A percentile compares a stretch with the other conserved stretches of the same genome.
Conservation (phyloP, 768 basidiomycete species). For the Cystofilobasidium ferigula region DNA sequence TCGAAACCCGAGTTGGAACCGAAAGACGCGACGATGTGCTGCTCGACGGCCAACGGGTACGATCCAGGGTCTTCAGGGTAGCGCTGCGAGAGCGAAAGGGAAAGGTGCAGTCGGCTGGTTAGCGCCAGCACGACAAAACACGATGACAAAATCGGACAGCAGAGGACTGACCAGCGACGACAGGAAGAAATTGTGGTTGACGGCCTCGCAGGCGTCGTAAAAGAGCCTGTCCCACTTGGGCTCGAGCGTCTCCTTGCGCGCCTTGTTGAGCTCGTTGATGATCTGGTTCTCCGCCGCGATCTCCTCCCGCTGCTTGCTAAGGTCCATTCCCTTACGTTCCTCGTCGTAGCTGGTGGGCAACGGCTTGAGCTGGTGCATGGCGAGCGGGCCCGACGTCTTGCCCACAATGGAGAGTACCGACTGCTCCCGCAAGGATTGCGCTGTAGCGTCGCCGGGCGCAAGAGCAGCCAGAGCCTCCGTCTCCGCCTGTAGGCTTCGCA, state of each 20-base stretch:
- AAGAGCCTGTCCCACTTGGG: conserved; percentile 8
- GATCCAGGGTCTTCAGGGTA: conserved; percentile 1
- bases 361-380: too few species aligned
- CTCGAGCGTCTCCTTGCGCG: not conserved
- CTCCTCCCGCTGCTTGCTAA: not conserved
- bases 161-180: conserved; percentile 62
- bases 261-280: not conserved
- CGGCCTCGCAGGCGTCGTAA: conserved; percentile 40
- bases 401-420: too few species aligned
- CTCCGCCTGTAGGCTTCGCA: not conserved
- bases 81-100: not conserved
- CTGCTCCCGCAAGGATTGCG: too few species aligned
- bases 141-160: not conserved
- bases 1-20: conserved; percentile 24
- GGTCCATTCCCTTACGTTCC: not conserved
- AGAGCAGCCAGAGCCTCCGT: not conserved
- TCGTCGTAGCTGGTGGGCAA: too few species aligned
- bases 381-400: too few species aligned
- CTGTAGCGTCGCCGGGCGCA: not conserved
- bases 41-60: conserved; percentile 18
- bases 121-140: not conserved
- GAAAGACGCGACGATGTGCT: conserved; percentile 23
- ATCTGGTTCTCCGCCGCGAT: not conserved
- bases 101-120: not conserved
- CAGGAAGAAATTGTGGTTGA: conserved; percentile 95